These are phyloP conservation scores for Urochloa ruziziensis DNA, from an alignment of 176 grass and related monocot genomes.

Conservation along the genomic window DNA sequence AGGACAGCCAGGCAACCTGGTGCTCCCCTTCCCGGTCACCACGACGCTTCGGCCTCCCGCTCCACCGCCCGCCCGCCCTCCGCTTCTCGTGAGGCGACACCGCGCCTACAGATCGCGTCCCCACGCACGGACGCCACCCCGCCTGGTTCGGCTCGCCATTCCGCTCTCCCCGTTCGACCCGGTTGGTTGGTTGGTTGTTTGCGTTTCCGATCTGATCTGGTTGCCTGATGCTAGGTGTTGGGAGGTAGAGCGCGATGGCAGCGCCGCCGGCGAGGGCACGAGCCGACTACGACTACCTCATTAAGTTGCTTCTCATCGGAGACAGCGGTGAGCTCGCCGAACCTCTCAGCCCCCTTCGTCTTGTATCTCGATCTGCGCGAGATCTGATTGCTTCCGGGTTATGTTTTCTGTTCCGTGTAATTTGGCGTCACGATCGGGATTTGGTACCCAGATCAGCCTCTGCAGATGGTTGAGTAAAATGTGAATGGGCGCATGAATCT, in stretches of 20 bases:
- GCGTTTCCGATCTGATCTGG: constrained; percentile 22
- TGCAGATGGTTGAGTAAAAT: neutral
- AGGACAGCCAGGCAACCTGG: neutral
- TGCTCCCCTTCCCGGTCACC: neutral
- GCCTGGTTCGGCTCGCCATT: neutral
- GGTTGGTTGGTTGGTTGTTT: neutral
- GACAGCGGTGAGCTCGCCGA: constrained; percentile 42
- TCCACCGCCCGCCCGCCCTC: constrained; percentile 5
- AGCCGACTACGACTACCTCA: constrained; percentile 61
- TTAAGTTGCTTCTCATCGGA: constrained; percentile 57
- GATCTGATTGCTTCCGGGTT: constrained; percentile 5
- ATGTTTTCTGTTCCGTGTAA: neutral
- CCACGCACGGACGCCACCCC: neutral
- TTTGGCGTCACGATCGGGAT: constrained; percentile 1
- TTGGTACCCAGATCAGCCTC: neutral
- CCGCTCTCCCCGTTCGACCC: too few relatives aligned
- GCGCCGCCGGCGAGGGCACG: constrained; percentile 52
- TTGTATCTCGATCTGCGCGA: neutral
- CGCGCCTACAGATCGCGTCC: neutral
- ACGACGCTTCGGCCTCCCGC: constrained; percentile 10
- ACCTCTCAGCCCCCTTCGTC: neutral
- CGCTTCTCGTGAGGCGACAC: constrained; percentile 19
- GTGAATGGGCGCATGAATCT: neutral
- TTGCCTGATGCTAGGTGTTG: constrained; percentile 20
- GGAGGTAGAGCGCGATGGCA: constrained; percentile 36